Conservation (phyloP, 495 filamentous ascomycete species). For the Penicillium coffeae region DNA sequence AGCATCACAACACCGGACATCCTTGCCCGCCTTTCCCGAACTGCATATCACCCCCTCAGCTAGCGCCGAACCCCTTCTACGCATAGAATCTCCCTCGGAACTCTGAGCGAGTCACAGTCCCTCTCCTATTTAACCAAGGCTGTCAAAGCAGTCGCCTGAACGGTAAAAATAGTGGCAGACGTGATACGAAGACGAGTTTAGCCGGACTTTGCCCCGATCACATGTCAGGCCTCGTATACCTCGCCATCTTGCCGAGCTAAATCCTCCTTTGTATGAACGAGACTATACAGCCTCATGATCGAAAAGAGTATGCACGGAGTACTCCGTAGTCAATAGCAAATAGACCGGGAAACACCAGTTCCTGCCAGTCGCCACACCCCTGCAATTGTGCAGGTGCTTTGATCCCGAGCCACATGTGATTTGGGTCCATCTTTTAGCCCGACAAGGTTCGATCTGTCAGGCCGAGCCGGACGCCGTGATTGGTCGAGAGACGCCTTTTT, state of each 20-base stretch:
- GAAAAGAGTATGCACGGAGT: too few relatives aligned
- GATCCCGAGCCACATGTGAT: background rate
- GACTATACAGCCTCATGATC: too few relatives aligned
- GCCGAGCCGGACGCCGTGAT: background rate
- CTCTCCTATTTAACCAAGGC: too few relatives aligned
- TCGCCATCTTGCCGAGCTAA: background rate
- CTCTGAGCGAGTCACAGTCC: too few relatives aligned
- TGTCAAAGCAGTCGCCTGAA: background rate
- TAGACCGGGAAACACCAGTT: slow-evolving; percentile 1
- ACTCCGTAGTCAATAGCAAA: background rate
- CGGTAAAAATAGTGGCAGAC: background rate
- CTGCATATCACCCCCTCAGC: too few relatives aligned
- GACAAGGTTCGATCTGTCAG: background rate
- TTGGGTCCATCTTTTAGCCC: background rate
- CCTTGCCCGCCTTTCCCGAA: too few relatives aligned
- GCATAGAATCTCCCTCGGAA: too few relatives aligned
- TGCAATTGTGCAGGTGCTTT: too few relatives aligned
- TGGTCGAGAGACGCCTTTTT: background rate
- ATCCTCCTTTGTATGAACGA: background rate
- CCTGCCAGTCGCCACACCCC: background rate
- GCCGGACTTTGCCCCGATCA: background rate
- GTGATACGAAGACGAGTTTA: too few relatives aligned
- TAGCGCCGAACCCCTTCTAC: too few relatives aligned
- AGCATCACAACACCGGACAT: too few relatives aligned
- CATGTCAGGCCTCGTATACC: background rate